Evolutionary conservation across 169 alveolate genomes (phyloP), one percentile per base, ranked within the genome.

Genomic region (Plasmodium chabaudi): DNA sequence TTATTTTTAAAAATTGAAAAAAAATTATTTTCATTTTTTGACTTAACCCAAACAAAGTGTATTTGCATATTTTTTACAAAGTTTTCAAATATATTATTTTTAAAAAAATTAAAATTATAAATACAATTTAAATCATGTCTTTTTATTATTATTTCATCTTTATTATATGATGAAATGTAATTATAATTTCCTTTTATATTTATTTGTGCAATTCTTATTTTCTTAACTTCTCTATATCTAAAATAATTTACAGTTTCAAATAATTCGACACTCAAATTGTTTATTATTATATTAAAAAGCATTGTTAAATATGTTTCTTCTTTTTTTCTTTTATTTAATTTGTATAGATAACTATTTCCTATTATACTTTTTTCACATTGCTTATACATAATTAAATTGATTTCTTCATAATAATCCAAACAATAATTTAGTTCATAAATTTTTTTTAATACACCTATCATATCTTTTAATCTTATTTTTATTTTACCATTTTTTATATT

Each of bases 21-120:
- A 17, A 79, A 17, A 55, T 79, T 79, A 47, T 57, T 39, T 64
- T 79, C 34, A 5, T 53, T 34, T 27, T 71, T 46, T 12, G 71
- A 39, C 23, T 60, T 59, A 10, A 53, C 0, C 47, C 13, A 67
- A 46, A 79, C 68, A 65, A 51, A 25, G 7, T 39, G 65, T 17
- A 79, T n/a, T 10, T 17, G 61, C 0, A 79, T 39, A 21, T 71
- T 71, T 46, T 59, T 68, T 19, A 23, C 63, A 70, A 79, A 79
- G 19, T 67, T 72, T 70, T 79, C 89, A 79, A 55, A 67, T 46
- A 79, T 79, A 61, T 79, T 79, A 27, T 79, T 79, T 19, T 79
- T 65, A 27, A 72, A 55, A 79, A 79, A 79, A 27, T n/a, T 42
- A 13, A 79, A 9, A 44, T 79, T 23, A 17, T 9, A n/a, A 47